A percentile compares a stretch with the other conserved stretches of the same genome.
Evolutionary conservation across 2,329 filamentous ascomycete genomes (phyloP).

Genomic region (Arthrobotrys entomopaga): DNA sequence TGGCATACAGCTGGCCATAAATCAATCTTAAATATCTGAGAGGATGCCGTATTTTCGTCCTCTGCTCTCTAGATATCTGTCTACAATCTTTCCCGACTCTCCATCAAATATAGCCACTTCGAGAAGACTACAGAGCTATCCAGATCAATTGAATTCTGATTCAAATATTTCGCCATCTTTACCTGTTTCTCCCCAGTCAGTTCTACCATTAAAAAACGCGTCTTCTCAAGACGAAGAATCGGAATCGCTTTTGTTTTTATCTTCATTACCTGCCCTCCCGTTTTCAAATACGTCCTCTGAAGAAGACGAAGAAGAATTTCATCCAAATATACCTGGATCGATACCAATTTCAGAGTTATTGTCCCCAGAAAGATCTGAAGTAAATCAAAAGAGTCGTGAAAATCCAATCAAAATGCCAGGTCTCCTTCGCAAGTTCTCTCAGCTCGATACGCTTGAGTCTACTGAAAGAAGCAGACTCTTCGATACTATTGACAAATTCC

Average conservation of each 20-base stretch:
- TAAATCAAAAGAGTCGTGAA: neutral
- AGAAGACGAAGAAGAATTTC: neutral
- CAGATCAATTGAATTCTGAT: neutral
- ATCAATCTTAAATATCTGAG: neutral
- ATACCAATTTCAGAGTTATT: neutral
- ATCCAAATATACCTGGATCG: slow-evolving; percentile 4
- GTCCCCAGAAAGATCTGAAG: neutral
- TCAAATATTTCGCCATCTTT: too few species aligned
- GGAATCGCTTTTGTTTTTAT: too few species aligned
- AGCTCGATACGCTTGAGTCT: slow-evolving; percentile 21
- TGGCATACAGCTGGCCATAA: neutral
- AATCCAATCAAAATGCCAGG: slow-evolving; percentile 3
- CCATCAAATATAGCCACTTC: neutral
- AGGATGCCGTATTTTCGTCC: neutral
- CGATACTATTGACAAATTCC: slow-evolving; percentile 57
- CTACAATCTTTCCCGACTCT: neutral
- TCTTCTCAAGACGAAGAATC: too few species aligned
- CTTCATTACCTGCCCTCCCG: too few species aligned
- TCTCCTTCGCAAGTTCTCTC: slow-evolving; percentile 19
- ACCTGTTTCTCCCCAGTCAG: too few species aligned
- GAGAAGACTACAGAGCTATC: neutral
- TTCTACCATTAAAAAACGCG: too few species aligned
- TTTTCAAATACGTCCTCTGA: neutral
- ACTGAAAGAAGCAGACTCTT: slow-evolving; percentile 30
- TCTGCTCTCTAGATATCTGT: slow-evolving; percentile 9